These are phyloP conservation scores for Dalbergia oliveri DNA, from an alignment of 306 rosid genomes.

Conservation along the genomic window DNA sequence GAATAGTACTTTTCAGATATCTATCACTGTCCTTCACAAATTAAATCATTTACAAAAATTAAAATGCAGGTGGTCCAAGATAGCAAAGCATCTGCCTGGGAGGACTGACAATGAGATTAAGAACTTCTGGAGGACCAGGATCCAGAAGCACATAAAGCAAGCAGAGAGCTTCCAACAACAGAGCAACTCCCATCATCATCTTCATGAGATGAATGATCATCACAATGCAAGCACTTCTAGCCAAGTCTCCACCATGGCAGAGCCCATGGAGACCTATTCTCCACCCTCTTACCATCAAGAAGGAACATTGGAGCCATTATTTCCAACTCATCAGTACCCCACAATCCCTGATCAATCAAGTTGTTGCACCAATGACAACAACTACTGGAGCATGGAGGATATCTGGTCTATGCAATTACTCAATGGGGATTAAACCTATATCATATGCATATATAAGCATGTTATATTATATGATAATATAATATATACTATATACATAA, in stretches of 20 bases:
- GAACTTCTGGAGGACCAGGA: slow-evolving; percentile 97
- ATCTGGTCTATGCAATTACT: slow-evolving; percentile 93
- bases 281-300: slow-evolving; percentile 50
- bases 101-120: slow-evolving; percentile 96
- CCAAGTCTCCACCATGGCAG: slow-evolving; percentile 52
- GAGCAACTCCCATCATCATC: background rate
- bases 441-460: background rate
- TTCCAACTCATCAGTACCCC: slow-evolving; percentile 46
- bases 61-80: slow-evolving; percentile 89
- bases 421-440: slow-evolving; percentile 56
- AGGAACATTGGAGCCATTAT: slow-evolving; percentile 53
- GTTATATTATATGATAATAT: background rate
- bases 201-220: background rate
- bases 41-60: background rate
- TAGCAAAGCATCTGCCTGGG: slow-evolving; percentile 95
- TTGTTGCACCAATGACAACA: slow-evolving; percentile 51
- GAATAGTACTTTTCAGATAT: slow-evolving; percentile 20
- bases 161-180: slow-evolving; percentile 52
- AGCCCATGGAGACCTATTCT: slow-evolving; percentile 60
- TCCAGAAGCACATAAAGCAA: slow-evolving; percentile 95
- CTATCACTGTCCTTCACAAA: slow-evolving; percentile 24
- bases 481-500: slow-evolving; percentile 1
- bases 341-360: slow-evolving; percentile 51
- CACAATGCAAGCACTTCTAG: slow-evolving; percentile 51
- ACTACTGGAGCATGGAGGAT: slow-evolving; percentile 93